Base-by-base conservation (phyloP, 1,284 basidiomycete species). In the Lentinula novae-zelandiae region DNA sequence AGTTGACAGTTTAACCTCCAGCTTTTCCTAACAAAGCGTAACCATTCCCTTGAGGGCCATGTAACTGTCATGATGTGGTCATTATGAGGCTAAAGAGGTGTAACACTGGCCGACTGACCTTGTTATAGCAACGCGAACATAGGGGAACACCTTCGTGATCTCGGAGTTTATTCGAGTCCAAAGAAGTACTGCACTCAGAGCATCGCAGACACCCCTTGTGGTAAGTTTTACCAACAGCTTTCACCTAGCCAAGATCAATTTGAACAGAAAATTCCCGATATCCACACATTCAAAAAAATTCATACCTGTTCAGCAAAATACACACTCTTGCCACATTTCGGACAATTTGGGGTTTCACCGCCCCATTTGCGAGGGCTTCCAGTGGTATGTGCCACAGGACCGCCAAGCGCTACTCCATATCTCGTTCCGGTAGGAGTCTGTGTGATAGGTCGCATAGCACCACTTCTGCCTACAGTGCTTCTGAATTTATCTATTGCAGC, bases 161-260 rank as follows among this genome's bases (percentile, higher is more conserved):
- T 27, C 86, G 82, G 62, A 92, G 71, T 34, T 83, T 81, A 48
- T 76, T 84, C 40, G 89, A 87, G 67, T 91, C 89, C 22, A 92
- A 75, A 5, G 76, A 67, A 0, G 85, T 83, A 61, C 77, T 81
- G 67, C 90, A 92, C 64, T 85, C 85, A 4, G 78, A 79, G 68
- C 90, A 92, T 20, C 89, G 76, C 64, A 92, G 71, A 68, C 90
- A 92, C n/a, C 73, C 75, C 69, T 89, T 90, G 65, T 92, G 90
- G 71, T 78, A 92, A 39, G 85, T 87, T 76, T 89, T 86, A 15
- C 87, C 87, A 3, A 88, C 79, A 2, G 90, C 89, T 72, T 89
- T 89, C 61, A 88, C 82, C 85, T 87, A 60, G 3, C 44, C n/a
- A 34, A 27, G 58, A 38, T 42, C 17, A 33, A 27, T 3, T 53